These are phyloP conservation scores for Fusarium sp. DNA, from an alignment of 2,329 filamentous ascomycete species.

Conservation along the genomic window DNA sequence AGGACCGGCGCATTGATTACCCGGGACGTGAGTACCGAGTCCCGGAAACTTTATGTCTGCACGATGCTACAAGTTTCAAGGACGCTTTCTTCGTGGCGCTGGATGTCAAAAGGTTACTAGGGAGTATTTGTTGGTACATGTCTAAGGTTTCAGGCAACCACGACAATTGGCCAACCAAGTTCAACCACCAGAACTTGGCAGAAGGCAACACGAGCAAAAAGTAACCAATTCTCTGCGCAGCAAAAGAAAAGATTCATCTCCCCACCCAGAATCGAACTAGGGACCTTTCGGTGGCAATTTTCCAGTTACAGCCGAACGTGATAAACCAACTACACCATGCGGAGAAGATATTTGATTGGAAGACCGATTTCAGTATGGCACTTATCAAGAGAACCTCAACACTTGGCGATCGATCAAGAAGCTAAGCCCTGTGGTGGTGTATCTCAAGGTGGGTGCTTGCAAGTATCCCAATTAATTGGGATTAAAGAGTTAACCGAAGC, in stretches of 20 bases:
- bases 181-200: background rate
- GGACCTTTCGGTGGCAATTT: constrained; percentile 20
- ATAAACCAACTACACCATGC: constrained; percentile 20
- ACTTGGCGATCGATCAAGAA: background rate
- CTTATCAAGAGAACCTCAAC: background rate
- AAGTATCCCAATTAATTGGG: background rate
- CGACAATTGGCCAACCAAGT: background rate
- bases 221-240: background rate
- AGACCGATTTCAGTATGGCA: rapidly evolving
- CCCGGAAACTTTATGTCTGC: background rate
- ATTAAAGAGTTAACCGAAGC: background rate
- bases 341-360: constrained; percentile 7
- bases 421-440: background rate
- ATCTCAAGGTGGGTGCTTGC: background rate
- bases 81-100: background rate
- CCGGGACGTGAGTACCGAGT: background rate
- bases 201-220: background rate
- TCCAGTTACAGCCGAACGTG: constrained; percentile 17
- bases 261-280: constrained; percentile 17
- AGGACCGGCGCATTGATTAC: background rate
- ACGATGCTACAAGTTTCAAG: background rate
- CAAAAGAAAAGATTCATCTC: constrained; percentile 1
- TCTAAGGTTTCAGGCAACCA: background rate
- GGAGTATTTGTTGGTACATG: background rate
- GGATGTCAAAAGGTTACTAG: background rate